A percentile compares a stretch with the other conserved stretches of the same genome.
Evolutionary conservation across 345 rosid genomes (phyloP).

Genomic region (Linum usitatissimum): DNA sequence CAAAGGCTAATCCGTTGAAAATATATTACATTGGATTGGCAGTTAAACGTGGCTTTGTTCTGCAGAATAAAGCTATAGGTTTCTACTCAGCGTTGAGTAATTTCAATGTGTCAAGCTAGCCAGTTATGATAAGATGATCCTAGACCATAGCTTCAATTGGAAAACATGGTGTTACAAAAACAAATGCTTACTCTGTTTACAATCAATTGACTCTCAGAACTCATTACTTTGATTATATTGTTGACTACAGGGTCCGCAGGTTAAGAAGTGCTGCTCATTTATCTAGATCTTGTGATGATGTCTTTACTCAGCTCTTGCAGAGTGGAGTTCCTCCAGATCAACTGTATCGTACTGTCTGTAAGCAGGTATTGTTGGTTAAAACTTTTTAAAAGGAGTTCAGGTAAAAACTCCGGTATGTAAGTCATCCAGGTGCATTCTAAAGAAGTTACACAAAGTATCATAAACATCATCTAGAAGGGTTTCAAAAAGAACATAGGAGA

Average conservation of each 20-base stretch:
- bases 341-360: slow-evolving; percentile 76
- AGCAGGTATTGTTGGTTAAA: slow-evolving; percentile 44
- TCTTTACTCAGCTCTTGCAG: slow-evolving; percentile 68
- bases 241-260: slow-evolving; percentile 59
- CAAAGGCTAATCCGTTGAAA: too few species aligned
- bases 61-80: too few species aligned
- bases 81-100: too few species aligned
- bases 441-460: not conserved
- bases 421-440: not conserved
- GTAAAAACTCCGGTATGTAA: not conserved
- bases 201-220: not conserved
- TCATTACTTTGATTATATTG: not conserved
- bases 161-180: too few species aligned
- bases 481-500: too few species aligned
- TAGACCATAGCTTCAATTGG: too few species aligned
- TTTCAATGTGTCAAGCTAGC: too few species aligned
- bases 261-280: slow-evolving; percentile 36
- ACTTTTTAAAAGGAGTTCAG: not conserved
- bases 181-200: not conserved
- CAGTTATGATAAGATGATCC: too few species aligned
- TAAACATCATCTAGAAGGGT: not conserved
- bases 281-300: slow-evolving; percentile 89
- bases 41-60: too few species aligned
- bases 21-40: too few species aligned
- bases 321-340: slow-evolving; percentile 64